Percentiles rank a stretch among this genome's conserved stretches.
Evolutionary conservation across 2,329 filamentous ascomycete genomes (phyloP).

Genomic region (Aureobasidium subglaciale): DNA sequence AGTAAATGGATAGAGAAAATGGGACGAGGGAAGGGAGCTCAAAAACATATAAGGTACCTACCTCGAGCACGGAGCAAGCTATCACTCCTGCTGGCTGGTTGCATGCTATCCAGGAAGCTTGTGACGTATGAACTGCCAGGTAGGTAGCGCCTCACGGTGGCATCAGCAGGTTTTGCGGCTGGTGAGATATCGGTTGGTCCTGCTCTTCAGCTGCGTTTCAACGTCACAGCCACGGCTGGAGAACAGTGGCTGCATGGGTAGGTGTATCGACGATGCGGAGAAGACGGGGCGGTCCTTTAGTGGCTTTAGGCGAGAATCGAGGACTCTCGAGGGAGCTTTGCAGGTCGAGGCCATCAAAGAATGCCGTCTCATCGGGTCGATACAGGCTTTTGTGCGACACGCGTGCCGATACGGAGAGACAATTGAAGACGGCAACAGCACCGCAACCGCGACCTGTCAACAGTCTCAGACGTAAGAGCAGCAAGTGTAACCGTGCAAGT

Average conservation of each 20-base stretch:
- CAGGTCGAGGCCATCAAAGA: background rate
- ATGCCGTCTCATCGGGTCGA: background rate
- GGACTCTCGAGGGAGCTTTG: slow-evolving; percentile 1
- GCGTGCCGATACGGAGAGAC: background rate
- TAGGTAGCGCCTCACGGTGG: slow-evolving; percentile 13
- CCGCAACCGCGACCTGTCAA: slow-evolving; percentile 11
- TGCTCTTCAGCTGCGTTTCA: slow-evolving; percentile 7
- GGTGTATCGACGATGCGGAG: slow-evolving; percentile 13
- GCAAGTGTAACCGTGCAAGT: slow-evolving; percentile 8
- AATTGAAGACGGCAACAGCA: background rate
- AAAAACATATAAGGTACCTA: slow-evolving; percentile 12
- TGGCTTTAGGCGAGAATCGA: slow-evolving; percentile 8
- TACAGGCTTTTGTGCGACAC: slow-evolving; percentile 3
- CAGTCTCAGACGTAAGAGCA: background rate
- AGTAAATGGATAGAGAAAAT: slow-evolving; percentile 10
- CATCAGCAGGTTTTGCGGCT: slow-evolving; percentile 15
- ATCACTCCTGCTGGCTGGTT: background rate
- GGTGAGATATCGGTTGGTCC: slow-evolving; percentile 13
- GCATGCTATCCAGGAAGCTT: background rate
- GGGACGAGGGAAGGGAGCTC: slow-evolving; percentile 12
- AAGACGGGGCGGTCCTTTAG: slow-evolving; percentile 4
- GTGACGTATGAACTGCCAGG: slow-evolving; percentile 13
- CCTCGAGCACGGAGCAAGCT: slow-evolving; percentile 7
- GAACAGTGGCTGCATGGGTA: slow-evolving; percentile 8
- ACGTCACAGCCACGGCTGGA: slow-evolving; percentile 15